Conservation (phyloP, 2,329 filamentous ascomycete genomes). For the Nothophaeocryptopus gaeumannii region DNA sequence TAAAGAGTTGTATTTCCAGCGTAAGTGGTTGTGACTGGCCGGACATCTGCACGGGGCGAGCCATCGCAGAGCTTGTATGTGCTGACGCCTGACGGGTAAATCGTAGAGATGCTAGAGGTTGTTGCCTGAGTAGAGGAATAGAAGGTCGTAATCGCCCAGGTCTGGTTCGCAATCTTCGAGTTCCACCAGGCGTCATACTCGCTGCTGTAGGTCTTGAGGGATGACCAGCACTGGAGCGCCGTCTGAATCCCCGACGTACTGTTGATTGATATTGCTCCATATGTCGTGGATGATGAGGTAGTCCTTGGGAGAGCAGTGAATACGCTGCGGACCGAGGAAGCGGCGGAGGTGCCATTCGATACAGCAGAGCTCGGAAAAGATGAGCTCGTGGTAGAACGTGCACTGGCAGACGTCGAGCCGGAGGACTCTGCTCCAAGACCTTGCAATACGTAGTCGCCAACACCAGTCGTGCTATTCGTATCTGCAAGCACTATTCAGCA, state of each 20-base stretch:
- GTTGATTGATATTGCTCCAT: no score
- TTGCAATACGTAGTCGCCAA: no score
- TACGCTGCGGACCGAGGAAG: no score
- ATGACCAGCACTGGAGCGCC: slow-evolving; percentile 13
- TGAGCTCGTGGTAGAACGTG: no score
- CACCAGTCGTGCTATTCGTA: no score
- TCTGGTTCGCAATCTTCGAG: slow-evolving; percentile 8
- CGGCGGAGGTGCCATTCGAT: no score
- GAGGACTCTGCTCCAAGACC: no score
- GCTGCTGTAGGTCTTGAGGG: slow-evolving; percentile 12
- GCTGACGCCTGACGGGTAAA: slow-evolving; percentile 16
- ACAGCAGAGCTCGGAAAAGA: no score
- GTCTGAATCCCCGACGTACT: not conserved
- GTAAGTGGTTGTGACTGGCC: slow-evolving; percentile 12
- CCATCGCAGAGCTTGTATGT: slow-evolving; percentile 28
- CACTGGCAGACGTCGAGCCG: no score
- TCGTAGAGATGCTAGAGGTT: slow-evolving; percentile 8
- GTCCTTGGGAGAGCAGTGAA: no score
- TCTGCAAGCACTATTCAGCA: no score
- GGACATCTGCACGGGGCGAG: slow-evolving; percentile 19
- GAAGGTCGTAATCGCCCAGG: slow-evolving; percentile 7
- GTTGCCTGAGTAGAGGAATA: not conserved
- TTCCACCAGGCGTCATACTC: slow-evolving; percentile 9
- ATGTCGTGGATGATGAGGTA: not conserved
- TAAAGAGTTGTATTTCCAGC: slow-evolving; percentile 4